These are phyloP conservation scores for Candida tammaniensis DNA, from an alignment of 805 yeast genomes.

Conservation along the genomic window DNA sequence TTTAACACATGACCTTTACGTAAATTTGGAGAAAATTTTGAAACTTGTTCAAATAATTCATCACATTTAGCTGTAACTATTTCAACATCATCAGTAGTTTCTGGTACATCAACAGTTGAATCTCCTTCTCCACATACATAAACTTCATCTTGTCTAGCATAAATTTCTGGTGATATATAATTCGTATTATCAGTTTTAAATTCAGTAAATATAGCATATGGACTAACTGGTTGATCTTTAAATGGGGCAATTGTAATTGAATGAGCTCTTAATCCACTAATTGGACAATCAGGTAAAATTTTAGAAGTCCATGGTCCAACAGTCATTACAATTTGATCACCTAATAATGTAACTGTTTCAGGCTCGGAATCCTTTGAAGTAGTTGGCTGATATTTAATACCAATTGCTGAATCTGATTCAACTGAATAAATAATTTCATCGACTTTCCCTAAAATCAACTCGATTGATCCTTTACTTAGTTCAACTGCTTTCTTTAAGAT, in stretches of 20 bases:
- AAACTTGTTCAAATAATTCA: slow-evolving; percentile 76
- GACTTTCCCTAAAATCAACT: slow-evolving; percentile 81
- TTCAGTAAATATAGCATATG: slow-evolving; percentile 93
- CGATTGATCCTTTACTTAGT: slow-evolving; percentile 66
- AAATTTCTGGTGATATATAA: slow-evolving; percentile 88
- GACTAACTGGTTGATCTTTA: slow-evolving; percentile 68
- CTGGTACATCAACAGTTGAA: slow-evolving; percentile 85
- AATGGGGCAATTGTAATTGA: slow-evolving; percentile 88
- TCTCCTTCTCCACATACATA: slow-evolving; percentile 98
- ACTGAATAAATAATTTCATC: slow-evolving; percentile 60
- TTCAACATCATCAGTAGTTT: slow-evolving; percentile 89
- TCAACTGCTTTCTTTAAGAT: slow-evolving; percentile 77
- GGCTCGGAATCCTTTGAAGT: slow-evolving; percentile 22
- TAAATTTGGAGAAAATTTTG: slow-evolving; percentile 68
- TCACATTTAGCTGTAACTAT: slow-evolving; percentile 87
- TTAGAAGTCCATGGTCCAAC: slow-evolving; percentile 98
- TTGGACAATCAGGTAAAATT: slow-evolving; percentile 88
- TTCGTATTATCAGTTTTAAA: slow-evolving; percentile 63
- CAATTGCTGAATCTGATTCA: slow-evolving; percentile 65
- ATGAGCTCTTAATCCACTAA: slow-evolving; percentile 91
- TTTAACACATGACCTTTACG: slow-evolving; percentile 71
- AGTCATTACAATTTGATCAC: slow-evolving; percentile 77
- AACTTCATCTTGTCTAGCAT: slow-evolving; percentile 93
- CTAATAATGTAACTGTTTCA: slow-evolving; percentile 44
- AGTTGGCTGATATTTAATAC: slow-evolving; percentile 61